Evolutionary conservation across 202 grass and related monocot species (phyloP), one percentile per base, ranked within the genome.

Genomic region (Setaria viridis): DNA sequence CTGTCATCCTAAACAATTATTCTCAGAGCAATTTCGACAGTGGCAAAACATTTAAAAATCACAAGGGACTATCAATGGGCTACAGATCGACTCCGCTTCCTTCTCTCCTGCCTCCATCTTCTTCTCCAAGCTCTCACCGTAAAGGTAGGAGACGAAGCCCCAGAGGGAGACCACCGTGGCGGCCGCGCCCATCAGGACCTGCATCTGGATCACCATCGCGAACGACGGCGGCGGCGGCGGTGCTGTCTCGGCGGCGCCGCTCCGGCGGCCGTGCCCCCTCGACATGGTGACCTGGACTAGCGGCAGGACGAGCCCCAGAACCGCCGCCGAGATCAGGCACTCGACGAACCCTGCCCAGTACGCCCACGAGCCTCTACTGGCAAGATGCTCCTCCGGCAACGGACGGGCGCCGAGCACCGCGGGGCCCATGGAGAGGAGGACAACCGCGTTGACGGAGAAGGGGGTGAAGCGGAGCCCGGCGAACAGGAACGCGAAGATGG

Each of bases 131-230:
- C 77, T 91, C 83, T 98, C 95, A 13, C 92, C 95, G 62, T 95
- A 95, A 54, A 93, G 74, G 62, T 95, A 95, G 11, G 91, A 98
- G 29, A 68, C 77, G 43, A 98, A 98, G 4, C 95, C 95, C 95
- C 92, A 95, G 16, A 97, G 82, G 0, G 85, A 88, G 62, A 97
- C 84, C 58, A 71, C 60, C 25, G 25, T 25, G 25, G 25, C 25
- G 25, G 25, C 25, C 25, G 25, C 25, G 25, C 25, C 25, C 25
- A 25, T 25, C 25, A 25, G 25, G 25, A 25, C 25, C 25, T 25
- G 25, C 25, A 25, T 25, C 25, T 25, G 25, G 25, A 25, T 0
- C 25, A 25, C 25, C 25, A 25, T 25, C 25, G 25, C 25, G 25
- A 25, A 25, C 25, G 25, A 25, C 25, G 25, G 25, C 25, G 25